These are phyloP conservation scores for Trametes villosa DNA, from an alignment of 768 basidiomycete species.

Conservation along the genomic window DNA sequence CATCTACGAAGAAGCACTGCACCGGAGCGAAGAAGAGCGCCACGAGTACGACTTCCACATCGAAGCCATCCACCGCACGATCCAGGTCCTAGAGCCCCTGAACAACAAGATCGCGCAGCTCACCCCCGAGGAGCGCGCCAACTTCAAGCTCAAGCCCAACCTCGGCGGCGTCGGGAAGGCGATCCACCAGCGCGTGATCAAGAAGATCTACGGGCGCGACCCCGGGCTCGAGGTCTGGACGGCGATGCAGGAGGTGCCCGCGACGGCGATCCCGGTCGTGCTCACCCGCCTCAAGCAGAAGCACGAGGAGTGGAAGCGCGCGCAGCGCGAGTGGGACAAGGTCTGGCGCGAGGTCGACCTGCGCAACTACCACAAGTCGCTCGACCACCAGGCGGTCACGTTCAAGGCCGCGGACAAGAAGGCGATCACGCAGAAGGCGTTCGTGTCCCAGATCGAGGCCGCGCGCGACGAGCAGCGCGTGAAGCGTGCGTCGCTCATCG, in stretches of 20 bases:
- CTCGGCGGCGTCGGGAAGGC: conserved; percentile 83
- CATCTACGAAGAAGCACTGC: conserved; percentile 93
- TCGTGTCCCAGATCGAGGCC: conserved; percentile 84
- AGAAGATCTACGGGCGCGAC: conserved; percentile 95
- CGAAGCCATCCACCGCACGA: conserved; percentile 91
- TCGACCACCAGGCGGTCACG: conserved; percentile 91
- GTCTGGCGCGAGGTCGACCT: conserved; percentile 98
- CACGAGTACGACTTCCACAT: conserved; percentile 99
- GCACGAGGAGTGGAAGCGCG: conserved; percentile 98
- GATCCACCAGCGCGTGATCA: conserved; percentile 91
- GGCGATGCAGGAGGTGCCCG: conserved; percentile 92
- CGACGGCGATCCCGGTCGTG: conserved; percentile 87
- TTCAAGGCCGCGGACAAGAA: conserved; percentile 95
- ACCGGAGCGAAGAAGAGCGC: conserved; percentile 95
- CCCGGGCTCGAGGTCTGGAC: conserved; percentile 79
- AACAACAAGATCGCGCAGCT: conserved; percentile 85
- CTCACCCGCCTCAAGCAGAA: conserved; percentile 90
- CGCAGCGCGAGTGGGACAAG: conserved; percentile 97
- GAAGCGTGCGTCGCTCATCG: conserved; percentile 63
- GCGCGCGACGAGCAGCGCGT: conserved; percentile 80
- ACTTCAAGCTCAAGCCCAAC: conserved; percentile 88
- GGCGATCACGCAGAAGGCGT: conserved; percentile 69
- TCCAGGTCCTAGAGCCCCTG: conserved; percentile 88
- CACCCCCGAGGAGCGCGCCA: conserved; percentile 72
- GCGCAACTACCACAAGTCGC: conserved; percentile 88